Evolutionary conservation across 345 rosid species (phyloP).

Genomic region (Ceriops decandra): DNA sequence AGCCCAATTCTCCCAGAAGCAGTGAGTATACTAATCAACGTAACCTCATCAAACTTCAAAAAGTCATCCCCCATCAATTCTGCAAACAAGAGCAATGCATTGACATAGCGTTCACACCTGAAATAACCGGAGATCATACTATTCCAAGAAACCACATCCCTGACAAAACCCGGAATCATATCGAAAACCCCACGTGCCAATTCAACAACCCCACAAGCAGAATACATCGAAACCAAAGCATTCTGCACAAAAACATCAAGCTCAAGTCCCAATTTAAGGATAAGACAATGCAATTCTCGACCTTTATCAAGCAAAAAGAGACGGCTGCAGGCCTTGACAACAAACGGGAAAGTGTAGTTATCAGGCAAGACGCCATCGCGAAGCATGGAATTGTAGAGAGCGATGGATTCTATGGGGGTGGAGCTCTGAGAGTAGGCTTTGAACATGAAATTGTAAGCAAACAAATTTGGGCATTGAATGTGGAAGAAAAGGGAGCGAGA

Average conservation of each 20-base stretch:
- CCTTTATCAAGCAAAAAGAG: slow-evolving; percentile 10
- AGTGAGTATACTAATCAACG: slow-evolving; percentile 1
- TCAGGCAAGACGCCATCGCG: slow-evolving; percentile 8
- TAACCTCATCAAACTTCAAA: slow-evolving; percentile 2
- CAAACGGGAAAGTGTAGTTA: slow-evolving; percentile 18
- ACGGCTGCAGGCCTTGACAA: slow-evolving; percentile 11
- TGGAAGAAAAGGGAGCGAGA: slow-evolving; percentile 11
- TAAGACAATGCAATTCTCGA: slow-evolving; percentile 15
- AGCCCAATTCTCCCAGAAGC: slow-evolving; percentile 11
- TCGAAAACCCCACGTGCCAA: slow-evolving; percentile 11
- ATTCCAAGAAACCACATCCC: slow-evolving; percentile 20
- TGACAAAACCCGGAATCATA: slow-evolving; percentile 4
- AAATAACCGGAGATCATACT: slow-evolving; percentile 14
- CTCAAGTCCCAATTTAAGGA: slow-evolving; percentile 13
- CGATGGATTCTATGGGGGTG: slow-evolving; percentile 4
- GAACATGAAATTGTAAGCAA: slow-evolving; percentile 14
- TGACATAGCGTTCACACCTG: not conserved
- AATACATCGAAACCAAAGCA: slow-evolving; percentile 16
- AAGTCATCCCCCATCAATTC: not conserved
- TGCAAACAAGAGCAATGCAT: slow-evolving; percentile 10
- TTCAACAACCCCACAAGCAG: not conserved
- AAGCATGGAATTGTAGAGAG: slow-evolving; percentile 13
- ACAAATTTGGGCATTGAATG: slow-evolving; percentile 13
- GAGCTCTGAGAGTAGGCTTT: slow-evolving; percentile 17
- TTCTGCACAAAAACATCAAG: slow-evolving; percentile 15